phyloP scores from a whole-genome alignment of 306 rosid genomes.

The Quercus ilex region DNA sequence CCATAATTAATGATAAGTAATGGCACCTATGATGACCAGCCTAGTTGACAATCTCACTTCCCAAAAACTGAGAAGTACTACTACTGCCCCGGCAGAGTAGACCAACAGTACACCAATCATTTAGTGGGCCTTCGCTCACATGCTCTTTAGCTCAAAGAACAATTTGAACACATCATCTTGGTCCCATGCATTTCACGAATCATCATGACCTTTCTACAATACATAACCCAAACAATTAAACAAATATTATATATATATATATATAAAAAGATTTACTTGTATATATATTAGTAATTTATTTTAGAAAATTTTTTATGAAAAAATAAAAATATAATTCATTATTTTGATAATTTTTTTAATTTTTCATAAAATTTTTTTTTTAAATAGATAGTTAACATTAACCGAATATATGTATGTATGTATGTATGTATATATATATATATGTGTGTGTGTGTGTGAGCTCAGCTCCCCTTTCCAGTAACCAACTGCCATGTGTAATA shows the following conservation, averaged over 20 bases:
- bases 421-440: too few species aligned
- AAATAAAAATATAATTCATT: too few species aligned
- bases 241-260: neutral
- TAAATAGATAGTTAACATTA: too few species aligned
- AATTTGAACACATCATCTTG: neutral
- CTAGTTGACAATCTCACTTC: neutral
- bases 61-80: neutral
- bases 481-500: neutral
- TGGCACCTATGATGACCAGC: neutral
- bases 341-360: too few species aligned
- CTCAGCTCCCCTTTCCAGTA: neutral
- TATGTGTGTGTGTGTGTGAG: too few species aligned
- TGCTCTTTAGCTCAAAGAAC: neutral
- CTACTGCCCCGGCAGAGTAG: neutral
- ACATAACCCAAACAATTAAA: neutral
- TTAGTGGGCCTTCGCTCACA: constrained; percentile 17
- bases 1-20: neutral
- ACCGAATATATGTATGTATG: too few species aligned
- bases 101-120: constrained; percentile 18
- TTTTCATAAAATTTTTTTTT: too few species aligned
- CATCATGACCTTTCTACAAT: neutral
- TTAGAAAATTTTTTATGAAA: too few species aligned
- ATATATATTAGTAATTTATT: too few species aligned
- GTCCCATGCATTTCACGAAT: neutral
- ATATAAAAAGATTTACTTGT: too few species aligned